These are phyloP conservation scores for Trifolium subterraneum DNA, from an alignment of 306 rosid genomes.

Conservation along the genomic window DNA sequence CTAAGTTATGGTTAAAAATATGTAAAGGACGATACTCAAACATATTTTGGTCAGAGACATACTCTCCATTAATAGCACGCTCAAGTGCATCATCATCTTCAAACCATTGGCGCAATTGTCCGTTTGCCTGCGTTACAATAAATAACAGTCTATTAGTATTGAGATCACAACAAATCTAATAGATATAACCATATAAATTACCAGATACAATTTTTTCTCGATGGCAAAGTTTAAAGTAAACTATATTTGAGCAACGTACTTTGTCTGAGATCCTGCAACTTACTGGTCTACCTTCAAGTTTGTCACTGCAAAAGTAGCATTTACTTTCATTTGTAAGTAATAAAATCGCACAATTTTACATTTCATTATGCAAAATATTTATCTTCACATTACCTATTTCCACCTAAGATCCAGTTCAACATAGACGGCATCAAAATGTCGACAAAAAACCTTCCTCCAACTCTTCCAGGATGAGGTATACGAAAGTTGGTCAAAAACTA, in stretches of 20 bases:
- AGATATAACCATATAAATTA: slow-evolving; percentile 20
- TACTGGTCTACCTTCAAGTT: slow-evolving; percentile 87
- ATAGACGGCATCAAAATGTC: slow-evolving; percentile 88
- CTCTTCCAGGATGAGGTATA: slow-evolving; percentile 97
- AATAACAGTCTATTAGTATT: slow-evolving; percentile 41
- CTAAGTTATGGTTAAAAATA: slow-evolving; percentile 16
- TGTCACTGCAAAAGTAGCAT: slow-evolving; percentile 63
- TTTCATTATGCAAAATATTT: neutral
- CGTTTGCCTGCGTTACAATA: slow-evolving; percentile 66
- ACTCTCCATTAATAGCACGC: slow-evolving; percentile 95
- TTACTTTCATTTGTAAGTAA: neutral
- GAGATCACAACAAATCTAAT: slow-evolving; percentile 36
- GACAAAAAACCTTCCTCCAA: slow-evolving; percentile 88
- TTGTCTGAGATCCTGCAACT: slow-evolving; percentile 94
- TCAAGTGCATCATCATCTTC: slow-evolving; percentile 90
- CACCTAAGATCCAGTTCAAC: slow-evolving; percentile 97
- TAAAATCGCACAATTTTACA: neutral
- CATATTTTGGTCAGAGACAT: slow-evolving; percentile 40
- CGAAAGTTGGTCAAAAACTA: slow-evolving; percentile 91
- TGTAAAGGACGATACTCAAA: slow-evolving; percentile 16
- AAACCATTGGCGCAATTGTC: slow-evolving; percentile 75
- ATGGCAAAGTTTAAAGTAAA: slow-evolving; percentile 19
- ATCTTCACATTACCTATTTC: slow-evolving; percentile 69
- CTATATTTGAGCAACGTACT: slow-evolving; percentile 59
- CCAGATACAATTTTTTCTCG: slow-evolving; percentile 25